These are phyloP conservation scores for Saccharomycopsis guyanensis DNA, from an alignment of 805 yeast genomes.

Conservation along the genomic window DNA sequence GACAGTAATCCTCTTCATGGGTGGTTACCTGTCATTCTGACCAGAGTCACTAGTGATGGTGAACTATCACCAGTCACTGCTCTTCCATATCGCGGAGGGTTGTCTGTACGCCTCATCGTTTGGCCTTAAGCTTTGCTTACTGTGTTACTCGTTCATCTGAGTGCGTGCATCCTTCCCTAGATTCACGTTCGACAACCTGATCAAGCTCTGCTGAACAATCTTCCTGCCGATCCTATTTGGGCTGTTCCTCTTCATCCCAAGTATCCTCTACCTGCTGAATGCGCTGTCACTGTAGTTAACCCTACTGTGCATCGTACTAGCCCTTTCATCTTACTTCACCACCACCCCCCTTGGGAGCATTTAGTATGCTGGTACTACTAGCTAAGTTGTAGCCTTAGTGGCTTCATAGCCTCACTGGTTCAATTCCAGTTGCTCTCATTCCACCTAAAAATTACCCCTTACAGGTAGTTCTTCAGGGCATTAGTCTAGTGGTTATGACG, in stretches of 20 bases:
- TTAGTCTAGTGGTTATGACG: too few relatives aligned
- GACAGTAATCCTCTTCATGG: conserved; percentile 5
- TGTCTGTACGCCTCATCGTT: conserved; percentile 4
- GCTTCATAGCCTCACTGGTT: too few relatives aligned
- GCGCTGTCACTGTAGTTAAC: too few relatives aligned
- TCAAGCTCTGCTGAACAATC: conserved; percentile 9
- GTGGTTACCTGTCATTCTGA: conserved; percentile 3
- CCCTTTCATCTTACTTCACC: too few relatives aligned
- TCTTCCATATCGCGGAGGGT: conserved; percentile 3
- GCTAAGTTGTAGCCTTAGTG: too few relatives aligned
- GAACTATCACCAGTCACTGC: background rate
- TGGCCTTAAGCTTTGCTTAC: conserved; percentile 3
- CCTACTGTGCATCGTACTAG: too few relatives aligned
- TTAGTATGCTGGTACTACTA: too few relatives aligned
- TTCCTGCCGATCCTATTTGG: conserved; percentile 7
- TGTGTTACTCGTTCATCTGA: conserved; percentile 5
- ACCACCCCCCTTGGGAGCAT: too few relatives aligned
- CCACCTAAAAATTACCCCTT: too few relatives aligned
- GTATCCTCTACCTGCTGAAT: background rate
- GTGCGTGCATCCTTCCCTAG: conserved; percentile 12
- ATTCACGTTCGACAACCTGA: conserved; percentile 5
- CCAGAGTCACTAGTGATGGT: conserved; percentile 1
- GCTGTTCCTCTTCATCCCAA: conserved; percentile 1
- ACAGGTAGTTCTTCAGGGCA: too few relatives aligned
- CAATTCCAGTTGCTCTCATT: too few relatives aligned